Evolutionary conservation across 495 filamentous ascomycete species (phyloP), one percentile per base, ranked within the genome.

Genomic region (Wilcoxina mikolae): DNA sequence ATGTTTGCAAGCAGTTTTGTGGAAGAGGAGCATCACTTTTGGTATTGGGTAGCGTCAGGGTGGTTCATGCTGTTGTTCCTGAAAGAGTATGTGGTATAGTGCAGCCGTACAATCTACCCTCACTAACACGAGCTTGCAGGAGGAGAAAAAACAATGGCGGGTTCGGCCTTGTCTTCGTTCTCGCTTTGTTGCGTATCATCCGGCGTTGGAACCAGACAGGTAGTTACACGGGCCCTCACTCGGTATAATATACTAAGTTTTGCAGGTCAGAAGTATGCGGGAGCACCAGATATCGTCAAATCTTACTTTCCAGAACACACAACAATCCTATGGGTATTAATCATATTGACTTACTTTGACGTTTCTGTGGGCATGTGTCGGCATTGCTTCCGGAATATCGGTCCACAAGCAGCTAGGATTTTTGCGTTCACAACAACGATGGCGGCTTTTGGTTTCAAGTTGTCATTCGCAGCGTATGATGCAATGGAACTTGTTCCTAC

Each of bases 1-100:
- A 96, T 95, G 87, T 96, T 96, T 69, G 88, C 89, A 26, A 94
- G 85, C 67, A 95, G 88, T 65, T 96, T 87, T 64, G 86, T 99
- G 23, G 91, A 99, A 65, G 91, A 99, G 68, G 91, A 99, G 65
- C 91, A 96, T 23, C 83, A 95, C 57, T 95, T 94, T 68, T 99
- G 91, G 91, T 95, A 96, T 67, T 94, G 89, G 88, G 65, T 77
- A 17, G 78, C 83, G 11, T 81, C 84, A 0, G 81, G 76, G 2
- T 99, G 88, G 88, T 69, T 85, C 39, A 69, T 76, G 42, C 76
- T 78, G 56, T 69, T 93, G 1, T 74, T 75, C 53, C 59, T 82
- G 29, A 82, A 74, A 67, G 72, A 68, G 46, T 66, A 61, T 44
- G 48, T 55, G 50, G 43, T 41, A 46, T 46, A n/a, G n/a, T n/a